Evolutionary conservation across 2,329 filamentous ascomycete species (phyloP).

Genomic region (Pseudogymnoascus sp.): DNA sequence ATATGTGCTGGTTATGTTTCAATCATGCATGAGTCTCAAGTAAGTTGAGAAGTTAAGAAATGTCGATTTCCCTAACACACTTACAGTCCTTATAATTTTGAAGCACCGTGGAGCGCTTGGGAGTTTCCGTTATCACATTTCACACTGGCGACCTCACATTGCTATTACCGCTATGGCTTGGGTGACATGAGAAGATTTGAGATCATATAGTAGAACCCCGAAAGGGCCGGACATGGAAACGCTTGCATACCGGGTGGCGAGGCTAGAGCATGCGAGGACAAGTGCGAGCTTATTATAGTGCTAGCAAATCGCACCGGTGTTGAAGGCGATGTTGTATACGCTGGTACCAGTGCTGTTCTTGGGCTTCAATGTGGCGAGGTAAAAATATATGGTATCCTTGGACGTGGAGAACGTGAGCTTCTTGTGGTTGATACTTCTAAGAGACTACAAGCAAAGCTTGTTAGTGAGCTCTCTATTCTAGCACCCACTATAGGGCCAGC

Average conservation of each 20-base stretch:
- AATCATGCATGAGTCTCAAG: slow-evolving; percentile 54
- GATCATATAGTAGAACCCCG: slow-evolving; percentile 39
- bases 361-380: slow-evolving; percentile 59
- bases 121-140: slow-evolving; percentile 45
- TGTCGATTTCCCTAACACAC: slow-evolving; percentile 19
- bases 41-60: slow-evolving; percentile 27
- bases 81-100: slow-evolving; percentile 42
- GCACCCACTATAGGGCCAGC: not conserved
- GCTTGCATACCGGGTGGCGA: slow-evolving; percentile 65
- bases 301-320: slow-evolving; percentile 64
- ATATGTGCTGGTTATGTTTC: not conserved
- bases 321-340: slow-evolving; percentile 61
- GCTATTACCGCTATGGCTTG: slow-evolving; percentile 73
- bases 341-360: slow-evolving; percentile 66
- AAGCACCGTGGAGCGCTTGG: slow-evolving; percentile 42
- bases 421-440: slow-evolving; percentile 55
- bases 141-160: slow-evolving; percentile 50
- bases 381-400: slow-evolving; percentile 61
- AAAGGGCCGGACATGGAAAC: slow-evolving; percentile 65
- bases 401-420: slow-evolving; percentile 61
- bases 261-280: slow-evolving; percentile 51
- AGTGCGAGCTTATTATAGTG: slow-evolving; percentile 59
- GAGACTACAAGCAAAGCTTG: slow-evolving; percentile 20
- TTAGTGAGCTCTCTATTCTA: slow-evolving; percentile 13
- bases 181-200: slow-evolving; percentile 53